A percentile compares a stretch with the other conserved stretches of the same genome.
Conservation (phyloP, 2,329 filamentous ascomycete genomes). For the Colletotrichum sp. region DNA sequence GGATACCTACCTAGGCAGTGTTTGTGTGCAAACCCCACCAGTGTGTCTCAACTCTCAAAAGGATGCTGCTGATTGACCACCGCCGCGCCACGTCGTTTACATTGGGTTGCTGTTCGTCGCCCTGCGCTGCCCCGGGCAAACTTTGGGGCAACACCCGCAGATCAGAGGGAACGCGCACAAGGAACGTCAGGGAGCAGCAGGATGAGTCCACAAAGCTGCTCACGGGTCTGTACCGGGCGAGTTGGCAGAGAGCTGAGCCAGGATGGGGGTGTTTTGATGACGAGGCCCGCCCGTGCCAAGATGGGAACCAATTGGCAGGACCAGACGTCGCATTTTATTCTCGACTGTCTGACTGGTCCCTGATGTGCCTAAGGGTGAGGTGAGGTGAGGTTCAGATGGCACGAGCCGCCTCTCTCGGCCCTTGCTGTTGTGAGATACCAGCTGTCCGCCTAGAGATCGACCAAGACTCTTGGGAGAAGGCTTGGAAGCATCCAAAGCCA, state of each 20-base stretch:
- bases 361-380: neutral
- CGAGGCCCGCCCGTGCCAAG: conserved; percentile 17
- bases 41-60: neutral
- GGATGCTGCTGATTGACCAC: neutral
- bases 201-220: neutral
- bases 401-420: conserved; percentile 17
- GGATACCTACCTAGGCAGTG: neutral
- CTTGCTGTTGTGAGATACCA: neutral
- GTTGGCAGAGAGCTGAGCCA: neutral
- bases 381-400: conserved; percentile 18
- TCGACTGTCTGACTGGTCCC: neutral
- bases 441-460: conserved; percentile 7
- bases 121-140: neutral
- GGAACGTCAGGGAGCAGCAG: neutral
- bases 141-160: neutral
- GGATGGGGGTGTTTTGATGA: conserved; percentile 15
- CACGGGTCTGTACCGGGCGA: neutral
- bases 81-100: neutral
- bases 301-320: neutral
- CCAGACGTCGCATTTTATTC: neutral
- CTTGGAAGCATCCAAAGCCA: neutral
- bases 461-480: conserved; percentile 16
- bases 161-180: neutral
- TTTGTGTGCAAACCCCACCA: neutral
- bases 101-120: neutral